Conservation (phyloP, 805 yeast species). For the Wickerhamomyces mucosus region DNA sequence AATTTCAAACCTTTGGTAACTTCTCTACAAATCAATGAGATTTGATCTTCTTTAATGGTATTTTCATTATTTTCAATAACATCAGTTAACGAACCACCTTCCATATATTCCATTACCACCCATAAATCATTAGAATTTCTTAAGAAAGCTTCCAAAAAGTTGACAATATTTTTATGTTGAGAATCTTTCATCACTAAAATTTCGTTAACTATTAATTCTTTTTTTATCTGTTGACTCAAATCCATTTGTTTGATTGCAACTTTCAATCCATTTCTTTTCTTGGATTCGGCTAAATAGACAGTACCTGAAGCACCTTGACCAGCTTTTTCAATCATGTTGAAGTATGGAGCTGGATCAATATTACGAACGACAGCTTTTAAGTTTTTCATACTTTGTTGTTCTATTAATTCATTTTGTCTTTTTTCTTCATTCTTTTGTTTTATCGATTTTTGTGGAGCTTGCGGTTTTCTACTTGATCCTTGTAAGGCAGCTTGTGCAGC, state of each 20-base stretch:
- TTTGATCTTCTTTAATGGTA: conserved; percentile 72
- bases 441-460: conserved; percentile 29
- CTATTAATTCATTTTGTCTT: conserved; percentile 60
- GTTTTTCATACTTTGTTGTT: conserved; percentile 32
- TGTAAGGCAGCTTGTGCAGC: conserved; percentile 21
- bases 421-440: conserved; percentile 70
- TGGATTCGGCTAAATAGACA: conserved; percentile 79
- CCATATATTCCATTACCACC: conserved; percentile 99
- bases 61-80: conserved; percentile 82
- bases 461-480: conserved; percentile 11
- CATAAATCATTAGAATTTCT: conserved; percentile 66
- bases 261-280: conserved; percentile 34
- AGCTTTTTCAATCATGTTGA: conserved; percentile 64
- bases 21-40: conserved; percentile 90
- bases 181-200: conserved; percentile 92
- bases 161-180: conserved; percentile 85
- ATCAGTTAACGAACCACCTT: conserved; percentile 95
- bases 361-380: conserved; percentile 69
- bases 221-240: conserved; percentile 88
- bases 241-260: conserved; percentile 98
- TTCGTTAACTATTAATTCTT: conserved; percentile 90
- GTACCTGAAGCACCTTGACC: conserved; percentile 99
- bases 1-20: conserved; percentile 80
- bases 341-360: conserved; percentile 73
- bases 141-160: conserved; percentile 79